A percentile compares a stretch with the other conserved stretches of the same genome.
These are phyloP conservation scores for Penicillium flavigenum DNA, from an alignment of 495 filamentous ascomycete species.

Conservation along the genomic window DNA sequence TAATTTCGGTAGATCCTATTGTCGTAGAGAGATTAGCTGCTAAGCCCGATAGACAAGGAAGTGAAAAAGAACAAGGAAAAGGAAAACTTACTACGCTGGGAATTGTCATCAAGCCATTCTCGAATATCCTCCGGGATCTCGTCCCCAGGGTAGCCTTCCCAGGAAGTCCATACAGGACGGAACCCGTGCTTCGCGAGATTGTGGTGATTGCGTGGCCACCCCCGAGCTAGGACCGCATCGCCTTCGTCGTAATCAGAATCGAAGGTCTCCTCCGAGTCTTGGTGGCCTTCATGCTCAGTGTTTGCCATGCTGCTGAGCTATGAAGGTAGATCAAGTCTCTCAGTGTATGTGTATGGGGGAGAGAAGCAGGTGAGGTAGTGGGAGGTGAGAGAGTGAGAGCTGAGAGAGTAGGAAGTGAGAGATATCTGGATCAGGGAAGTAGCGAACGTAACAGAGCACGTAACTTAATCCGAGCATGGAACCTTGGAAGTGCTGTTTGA, in stretches of 20 bases:
- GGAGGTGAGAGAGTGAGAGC: too few species aligned
- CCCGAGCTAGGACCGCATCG: not conserved
- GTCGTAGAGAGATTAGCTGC: not conserved
- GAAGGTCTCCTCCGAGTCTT: not conserved
- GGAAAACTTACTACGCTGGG: not conserved
- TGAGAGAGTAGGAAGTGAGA: too few species aligned
- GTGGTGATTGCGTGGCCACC: not conserved
- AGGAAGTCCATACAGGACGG: not conserved
- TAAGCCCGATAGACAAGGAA: not conserved
- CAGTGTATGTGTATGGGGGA: too few species aligned
- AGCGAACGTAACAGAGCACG: too few species aligned
- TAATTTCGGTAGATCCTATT: not conserved
- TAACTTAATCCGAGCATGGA: too few species aligned
- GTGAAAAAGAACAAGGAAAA: too few species aligned
- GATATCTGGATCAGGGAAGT: too few species aligned
- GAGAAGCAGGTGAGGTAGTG: too few species aligned
- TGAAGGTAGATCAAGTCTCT: too few species aligned
- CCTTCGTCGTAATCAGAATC: not conserved
- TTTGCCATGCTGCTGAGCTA: too few species aligned
- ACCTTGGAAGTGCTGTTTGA: too few species aligned
- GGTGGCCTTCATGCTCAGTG: not conserved
- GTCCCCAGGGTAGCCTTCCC: not conserved
- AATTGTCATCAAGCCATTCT: not conserved
- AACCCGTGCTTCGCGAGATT: not conserved
- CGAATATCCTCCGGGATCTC: not conserved